Percentiles rank a stretch among this genome's conserved stretches.
Evolutionary conservation across 1,139 yeast genomes (phyloP).

Genomic region (Magnusiomyces sp.): DNA sequence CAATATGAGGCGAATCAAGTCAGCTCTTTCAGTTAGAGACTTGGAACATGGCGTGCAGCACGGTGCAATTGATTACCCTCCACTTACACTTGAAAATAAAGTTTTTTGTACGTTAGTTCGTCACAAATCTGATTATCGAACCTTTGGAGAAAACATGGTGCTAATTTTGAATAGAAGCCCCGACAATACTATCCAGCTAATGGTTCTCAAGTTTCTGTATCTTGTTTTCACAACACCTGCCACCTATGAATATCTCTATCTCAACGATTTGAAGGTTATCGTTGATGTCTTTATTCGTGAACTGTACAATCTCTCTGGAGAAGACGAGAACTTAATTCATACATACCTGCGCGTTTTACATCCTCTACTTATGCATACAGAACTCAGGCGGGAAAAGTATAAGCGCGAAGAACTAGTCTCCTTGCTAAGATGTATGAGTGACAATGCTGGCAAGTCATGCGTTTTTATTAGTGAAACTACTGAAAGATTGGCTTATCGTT

Average conservation of each 20-base stretch:
- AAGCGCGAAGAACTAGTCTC: conserved; percentile 48
- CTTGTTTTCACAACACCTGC: conserved; percentile 59
- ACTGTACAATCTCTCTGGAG: conserved; percentile 54
- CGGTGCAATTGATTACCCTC: not conserved
- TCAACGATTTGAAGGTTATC: conserved; percentile 67
- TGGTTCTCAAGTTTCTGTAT: conserved; percentile 71
- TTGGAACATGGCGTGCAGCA: not conserved
- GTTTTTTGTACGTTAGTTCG: conserved; percentile 26
- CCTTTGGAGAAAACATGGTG: conserved; percentile 48
- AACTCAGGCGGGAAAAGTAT: conserved; percentile 41
- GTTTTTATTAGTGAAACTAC: conserved; percentile 34
- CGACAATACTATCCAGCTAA: conserved; percentile 63
- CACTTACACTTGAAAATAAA: conserved; percentile 21
- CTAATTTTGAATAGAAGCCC: conserved; percentile 70
- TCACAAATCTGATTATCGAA: conserved; percentile 32
- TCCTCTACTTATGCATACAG: conserved; percentile 59
- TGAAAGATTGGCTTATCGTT: conserved; percentile 51
- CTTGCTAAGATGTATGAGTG: conserved; percentile 41
- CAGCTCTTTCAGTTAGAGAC: not conserved
- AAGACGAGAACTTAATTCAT: conserved; percentile 55
- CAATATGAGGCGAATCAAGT: not conserved
- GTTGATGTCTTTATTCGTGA: conserved; percentile 83
- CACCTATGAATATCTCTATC: conserved; percentile 61
- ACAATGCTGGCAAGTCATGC: conserved; percentile 12
- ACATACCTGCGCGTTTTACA: conserved; percentile 70